Evolutionary conservation across 176 grass and related monocot species (phyloP), one percentile per base, ranked within the genome.

Genomic region (Avena sativa): DNA sequence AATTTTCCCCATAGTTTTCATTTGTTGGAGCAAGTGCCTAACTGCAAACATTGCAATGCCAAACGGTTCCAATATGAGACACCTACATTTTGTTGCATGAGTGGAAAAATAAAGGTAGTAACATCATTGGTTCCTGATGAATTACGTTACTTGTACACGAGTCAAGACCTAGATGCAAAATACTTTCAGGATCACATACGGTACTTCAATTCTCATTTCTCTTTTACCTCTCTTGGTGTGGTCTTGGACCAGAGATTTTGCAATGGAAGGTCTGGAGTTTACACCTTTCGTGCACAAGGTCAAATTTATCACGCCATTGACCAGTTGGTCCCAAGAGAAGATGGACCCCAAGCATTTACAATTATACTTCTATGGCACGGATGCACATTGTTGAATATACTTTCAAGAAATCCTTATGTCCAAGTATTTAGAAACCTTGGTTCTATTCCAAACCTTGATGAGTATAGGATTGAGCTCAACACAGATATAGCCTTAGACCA

Each of bases 21-120:
- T 68, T 36, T 68, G 7, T 9, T 38, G 1, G 12, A 52, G 5
- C 10, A 13, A 15, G 15, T 32, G 4, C 38, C 79, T 16, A 58
- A 73, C 20, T 84, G 28, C 50, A 52, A 8, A 8, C 52, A 74
- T 74, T 74, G 68, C 69, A 55, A 67, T 46, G 44, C 47, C 5
- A 84, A 75, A 38, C 60, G 56, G 28, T 73, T 84, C 13, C 82
- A 84, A 4, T 84, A 74, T 57, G 67, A 84, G 72, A 52, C 17
- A 52, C 81, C 67, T 14, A 73, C 81, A 34, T 74, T 84, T 60
- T 84, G 65, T 74, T 84, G 81, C 52, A 84, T 84, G 67, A 74
- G 38, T 84, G 81, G 67, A 12, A 84, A 84, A 58, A 34, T 72
- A n/a, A 56, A 84, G 1, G 26, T 84, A 28, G 44, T 46, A 19